Percentiles rank a stretch among this genome's conserved stretches.
phyloP scores from a whole-genome alignment of 148 eudicot species.

The Dianthus caryophyllus region DNA sequence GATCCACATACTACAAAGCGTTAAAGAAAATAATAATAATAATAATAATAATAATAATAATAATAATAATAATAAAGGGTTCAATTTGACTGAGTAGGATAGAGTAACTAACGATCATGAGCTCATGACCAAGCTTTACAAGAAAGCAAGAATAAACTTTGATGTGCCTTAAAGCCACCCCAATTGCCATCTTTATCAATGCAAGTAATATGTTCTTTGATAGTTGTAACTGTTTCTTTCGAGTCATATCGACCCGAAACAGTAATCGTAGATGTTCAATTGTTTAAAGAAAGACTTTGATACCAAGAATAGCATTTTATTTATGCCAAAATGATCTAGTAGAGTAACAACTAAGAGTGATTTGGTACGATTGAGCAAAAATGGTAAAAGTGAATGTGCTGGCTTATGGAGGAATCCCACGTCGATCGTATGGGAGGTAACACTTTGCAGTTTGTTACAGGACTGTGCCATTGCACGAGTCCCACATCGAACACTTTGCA shows the following conservation, averaged over 20 bases:
- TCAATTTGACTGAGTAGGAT: not conserved
- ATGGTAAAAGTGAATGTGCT: constrained; percentile 7
- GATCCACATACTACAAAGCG: not conserved
- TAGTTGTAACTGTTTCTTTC: not conserved
- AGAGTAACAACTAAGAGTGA: not conserved
- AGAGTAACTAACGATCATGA: constrained; percentile 18
- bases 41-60: no score
- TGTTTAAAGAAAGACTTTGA: not conserved
- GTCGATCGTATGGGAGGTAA: no score
- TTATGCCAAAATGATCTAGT: not conserved
- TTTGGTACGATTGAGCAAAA: not conserved
- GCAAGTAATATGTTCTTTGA: constrained; percentile 1
- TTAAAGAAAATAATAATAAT: no score
- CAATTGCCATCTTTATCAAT: constrained; percentile 17
- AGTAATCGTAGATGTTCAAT: not conserved
- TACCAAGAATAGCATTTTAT: constrained; percentile 3
- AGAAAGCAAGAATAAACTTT: constrained; percentile 11
- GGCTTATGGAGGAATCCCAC: not conserved
- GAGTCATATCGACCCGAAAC: not conserved
- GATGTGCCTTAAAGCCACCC: constrained; percentile 21
- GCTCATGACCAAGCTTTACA: not conserved
- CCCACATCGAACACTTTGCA: no score
- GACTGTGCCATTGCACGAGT: no score
- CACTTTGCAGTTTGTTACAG: no score
- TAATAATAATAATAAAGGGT: no score